Percentiles rank a stretch among this genome's conserved stretches.
Evolutionary conservation across 345 rosid genomes (phyloP).

Genomic region (Isatis tinctoria): DNA sequence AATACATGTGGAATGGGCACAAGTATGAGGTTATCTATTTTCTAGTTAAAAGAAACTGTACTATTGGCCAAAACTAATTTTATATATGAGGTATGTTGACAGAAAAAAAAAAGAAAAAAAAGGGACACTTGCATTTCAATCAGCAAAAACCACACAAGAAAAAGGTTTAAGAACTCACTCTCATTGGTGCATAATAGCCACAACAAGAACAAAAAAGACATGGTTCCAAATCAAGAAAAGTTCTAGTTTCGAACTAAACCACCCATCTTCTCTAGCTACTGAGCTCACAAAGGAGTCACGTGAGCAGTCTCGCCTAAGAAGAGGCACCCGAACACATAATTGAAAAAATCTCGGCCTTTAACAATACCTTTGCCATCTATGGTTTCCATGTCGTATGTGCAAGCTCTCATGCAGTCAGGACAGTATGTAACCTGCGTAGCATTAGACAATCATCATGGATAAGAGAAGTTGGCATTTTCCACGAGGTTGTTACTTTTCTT

Average conservation of each 20-base stretch:
- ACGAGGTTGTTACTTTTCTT: neutral
- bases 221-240: neutral
- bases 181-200: neutral
- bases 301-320: conserved; percentile 62
- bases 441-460: conserved; percentile 1
- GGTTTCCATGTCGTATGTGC: conserved; percentile 63
- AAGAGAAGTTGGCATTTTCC: neutral
- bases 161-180: neutral
- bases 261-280: neutral
- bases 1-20: too few relatives aligned
- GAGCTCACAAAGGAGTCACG: conserved; percentile 51
- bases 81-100: too few relatives aligned
- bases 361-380: conserved; percentile 40
- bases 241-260: conserved; percentile 2
- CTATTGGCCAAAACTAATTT: too few relatives aligned
- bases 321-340: conserved; percentile 72
- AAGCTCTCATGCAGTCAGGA: conserved; percentile 92
- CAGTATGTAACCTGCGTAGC: conserved; percentile 75
- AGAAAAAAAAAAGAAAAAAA: too few relatives aligned
- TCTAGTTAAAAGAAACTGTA: too few relatives aligned
- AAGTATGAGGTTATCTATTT: too few relatives aligned
- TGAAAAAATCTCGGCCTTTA: conserved; percentile 71
- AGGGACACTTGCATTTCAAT: neutral
- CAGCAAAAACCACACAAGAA: neutral
- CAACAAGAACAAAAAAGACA: neutral